phyloP scores from a whole-genome alignment of 352 stramenopile species.

The Globisporangium spinosum region DNA sequence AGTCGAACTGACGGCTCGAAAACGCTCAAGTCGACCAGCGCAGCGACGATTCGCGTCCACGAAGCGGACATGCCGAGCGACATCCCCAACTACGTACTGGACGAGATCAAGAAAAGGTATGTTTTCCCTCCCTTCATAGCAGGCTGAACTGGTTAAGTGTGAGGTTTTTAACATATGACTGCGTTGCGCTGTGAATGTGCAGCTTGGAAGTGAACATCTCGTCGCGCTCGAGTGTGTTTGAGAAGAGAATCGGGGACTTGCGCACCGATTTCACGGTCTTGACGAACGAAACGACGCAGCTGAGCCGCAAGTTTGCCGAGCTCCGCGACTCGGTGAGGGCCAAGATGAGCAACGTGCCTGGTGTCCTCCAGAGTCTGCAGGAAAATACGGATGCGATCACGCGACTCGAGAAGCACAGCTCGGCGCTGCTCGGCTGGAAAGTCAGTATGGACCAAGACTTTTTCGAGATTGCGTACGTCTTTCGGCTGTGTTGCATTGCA shows the following conservation, averaged over 20 bases:
- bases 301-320: conserved; percentile 45
- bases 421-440: conserved; percentile 57
- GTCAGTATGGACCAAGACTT: conserved; percentile 61
- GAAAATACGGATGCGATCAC: conserved; percentile 53
- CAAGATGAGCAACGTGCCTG: conserved; percentile 27
- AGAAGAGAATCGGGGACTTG: conserved; percentile 66
- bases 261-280: conserved; percentile 55
- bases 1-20: conserved; percentile 7
- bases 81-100: conserved; percentile 40
- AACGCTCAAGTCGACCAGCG: conserved; percentile 11
- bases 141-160: neutral
- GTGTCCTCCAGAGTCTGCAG: conserved; percentile 32
- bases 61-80: conserved; percentile 43
- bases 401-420: conserved; percentile 72
- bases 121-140: neutral
- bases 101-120: conserved; percentile 54
- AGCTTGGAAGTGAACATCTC: conserved; percentile 64
- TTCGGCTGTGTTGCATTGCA: neutral
- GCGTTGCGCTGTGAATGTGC: neutral
- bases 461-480: conserved; percentile 37
- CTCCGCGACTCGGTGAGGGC: conserved; percentile 39
- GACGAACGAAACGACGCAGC: conserved; percentile 34
- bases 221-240: conserved; percentile 44
- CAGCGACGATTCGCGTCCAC: conserved; percentile 36
- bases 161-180: neutral